A percentile compares a stretch with the other conserved stretches of the same genome.
Conservation (phyloP, 768 basidiomycete species). For the Porpolomopsis calyptriformis region DNA sequence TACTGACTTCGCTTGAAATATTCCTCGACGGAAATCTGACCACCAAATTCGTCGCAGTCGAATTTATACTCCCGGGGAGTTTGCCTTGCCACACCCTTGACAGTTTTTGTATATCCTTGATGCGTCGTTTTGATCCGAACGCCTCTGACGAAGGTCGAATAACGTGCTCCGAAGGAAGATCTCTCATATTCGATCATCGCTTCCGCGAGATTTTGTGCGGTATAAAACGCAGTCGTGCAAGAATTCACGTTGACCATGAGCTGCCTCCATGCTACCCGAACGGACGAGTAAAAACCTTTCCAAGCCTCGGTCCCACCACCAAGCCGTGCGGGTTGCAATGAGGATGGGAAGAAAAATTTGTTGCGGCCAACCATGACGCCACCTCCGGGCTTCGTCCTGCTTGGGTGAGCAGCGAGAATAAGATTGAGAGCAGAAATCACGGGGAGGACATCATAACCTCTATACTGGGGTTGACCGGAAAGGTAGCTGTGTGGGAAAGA, state of each 20-base stretch:
- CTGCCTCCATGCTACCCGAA: slow-evolving; percentile 44
- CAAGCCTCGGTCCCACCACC: slow-evolving; percentile 46
- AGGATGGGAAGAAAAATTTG: slow-evolving; percentile 53
- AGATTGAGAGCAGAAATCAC: slow-evolving; percentile 56
- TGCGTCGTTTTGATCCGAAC: slow-evolving; percentile 59
- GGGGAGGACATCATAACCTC: slow-evolving; percentile 47
- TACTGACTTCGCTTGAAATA: slow-evolving; percentile 63
- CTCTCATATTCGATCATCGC: slow-evolving; percentile 46
- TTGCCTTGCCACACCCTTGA: slow-evolving; percentile 43
- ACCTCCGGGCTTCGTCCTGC: slow-evolving; percentile 25
- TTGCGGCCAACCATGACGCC: slow-evolving; percentile 58
- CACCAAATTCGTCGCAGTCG: slow-evolving; percentile 43
- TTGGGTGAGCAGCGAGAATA: slow-evolving; percentile 46
- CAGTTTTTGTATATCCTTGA: slow-evolving; percentile 64
- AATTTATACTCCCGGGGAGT: slow-evolving; percentile 43
- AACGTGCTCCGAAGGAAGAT: slow-evolving; percentile 48
- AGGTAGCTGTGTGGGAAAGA: slow-evolving; percentile 32
- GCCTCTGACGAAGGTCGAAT: slow-evolving; percentile 51
- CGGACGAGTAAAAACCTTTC: slow-evolving; percentile 51
- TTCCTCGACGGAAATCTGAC: slow-evolving; percentile 45
- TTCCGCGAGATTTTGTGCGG: slow-evolving; percentile 51
- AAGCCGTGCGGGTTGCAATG: slow-evolving; percentile 16
- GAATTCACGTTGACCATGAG: slow-evolving; percentile 50
- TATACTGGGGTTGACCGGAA: slow-evolving; percentile 41
- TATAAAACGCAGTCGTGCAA: slow-evolving; percentile 53